Base-by-base conservation (phyloP, 202 grass and related monocot species). In the Musa balbisiana region DNA sequence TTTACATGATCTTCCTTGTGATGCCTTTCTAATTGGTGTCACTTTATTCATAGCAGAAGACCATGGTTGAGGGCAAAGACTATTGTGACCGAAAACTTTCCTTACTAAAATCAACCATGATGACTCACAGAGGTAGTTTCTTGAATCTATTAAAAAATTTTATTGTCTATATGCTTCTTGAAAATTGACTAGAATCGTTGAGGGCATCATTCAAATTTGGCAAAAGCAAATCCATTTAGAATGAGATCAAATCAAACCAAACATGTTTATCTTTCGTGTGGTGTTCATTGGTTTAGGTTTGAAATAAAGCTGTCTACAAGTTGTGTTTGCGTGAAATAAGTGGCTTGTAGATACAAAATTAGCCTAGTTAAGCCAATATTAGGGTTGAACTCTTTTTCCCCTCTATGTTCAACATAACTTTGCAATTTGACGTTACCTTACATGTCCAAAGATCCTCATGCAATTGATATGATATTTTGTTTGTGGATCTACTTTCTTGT, bases 61-160 rank as follows among this genome's bases (percentile, higher is more conserved):
- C 80, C 64, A 94, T 92, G 95, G 80, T 64, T 71, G 83, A 94
- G 81, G 95, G 91, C 76, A 98, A 94, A 78, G 95, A 99, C 55
- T 94, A 99, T 69, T 99, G 91, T 74, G 87, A 94, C 76, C 84
- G 95, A 83, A 94, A 98, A 89, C 82, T 91, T 59, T 92, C 83
- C 76, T 86, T 94, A 78, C 78, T 98, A 53, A 94, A 92, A 79
- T 89, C 91, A 53, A 98, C 78, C 91, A 90, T 76, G 95, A 92
- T 76, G 90, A 86, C 76, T 98, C 24, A 21, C 86, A 68, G 88
- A 98, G 86, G 94, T 98, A 93, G 12, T 59, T 80, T 83, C 49
- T 82, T 19, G n/a, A n/a, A 43, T 51, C 15, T 15, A n/a, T n/a
- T n/a, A 26, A 19, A 23, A 49, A 23, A 43, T 0, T 15, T 43